A percentile compares a stretch with the other conserved stretches of the same genome.
Evolutionary conservation across 768 basidiomycete genomes (phyloP).

Genomic region (Mrakia frigida): DNA sequence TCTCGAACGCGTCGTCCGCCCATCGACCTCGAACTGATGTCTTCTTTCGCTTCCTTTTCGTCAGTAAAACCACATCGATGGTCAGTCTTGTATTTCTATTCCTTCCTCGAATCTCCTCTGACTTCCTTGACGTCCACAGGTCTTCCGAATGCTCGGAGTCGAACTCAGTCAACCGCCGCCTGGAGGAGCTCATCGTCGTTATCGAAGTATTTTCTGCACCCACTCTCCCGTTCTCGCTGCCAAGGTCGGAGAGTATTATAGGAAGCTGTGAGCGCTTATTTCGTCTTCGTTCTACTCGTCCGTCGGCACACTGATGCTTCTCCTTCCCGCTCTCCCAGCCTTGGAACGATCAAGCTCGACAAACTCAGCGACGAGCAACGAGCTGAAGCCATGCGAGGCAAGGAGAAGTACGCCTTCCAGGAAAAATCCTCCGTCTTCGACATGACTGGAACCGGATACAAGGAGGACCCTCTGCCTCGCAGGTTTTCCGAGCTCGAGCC

Average conservation of each 20-base stretch:
- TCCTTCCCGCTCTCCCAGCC: not conserved
- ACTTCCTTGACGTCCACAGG: no score
- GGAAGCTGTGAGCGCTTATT: conserved; percentile 10
- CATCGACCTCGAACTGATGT: not conserved
- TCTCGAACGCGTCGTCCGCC: not conserved
- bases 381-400: not conserved
- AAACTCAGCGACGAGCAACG: not conserved
- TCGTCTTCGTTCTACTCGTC: no score
- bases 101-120: no score
- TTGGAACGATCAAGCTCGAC: not conserved
- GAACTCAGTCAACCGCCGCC: not conserved
- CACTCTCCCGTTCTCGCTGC: conserved; percentile 13
- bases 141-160: conserved; percentile 31
- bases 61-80: conserved; percentile 30
- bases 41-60: not conserved
- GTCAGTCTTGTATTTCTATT: no score
- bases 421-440: not conserved
- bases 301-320: not conserved
- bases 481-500: not conserved
- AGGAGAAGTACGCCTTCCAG: not conserved
- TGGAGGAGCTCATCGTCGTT: not conserved
- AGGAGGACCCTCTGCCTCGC: not conserved
- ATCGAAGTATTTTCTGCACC: not conserved
- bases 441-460: not conserved
- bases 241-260: conserved; percentile 30